Conservation (phyloP, 108 stramenopile species). For the Aurantiochytrium sp. region DNA sequence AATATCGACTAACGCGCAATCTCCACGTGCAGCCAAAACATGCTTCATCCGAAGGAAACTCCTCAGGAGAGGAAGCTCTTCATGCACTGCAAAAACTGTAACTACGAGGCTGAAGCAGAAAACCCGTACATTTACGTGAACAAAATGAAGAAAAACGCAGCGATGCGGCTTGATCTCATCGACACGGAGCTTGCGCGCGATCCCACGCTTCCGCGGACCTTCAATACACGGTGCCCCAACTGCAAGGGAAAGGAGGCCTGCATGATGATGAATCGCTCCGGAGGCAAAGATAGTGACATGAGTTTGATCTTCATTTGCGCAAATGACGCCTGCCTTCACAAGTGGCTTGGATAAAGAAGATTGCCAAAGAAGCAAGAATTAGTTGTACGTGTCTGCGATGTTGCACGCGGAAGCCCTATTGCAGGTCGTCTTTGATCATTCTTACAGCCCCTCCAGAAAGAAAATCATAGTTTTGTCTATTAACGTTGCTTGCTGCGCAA, state of each 20-base stretch:
- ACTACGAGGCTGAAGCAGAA: neutral
- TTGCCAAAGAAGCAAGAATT: neutral
- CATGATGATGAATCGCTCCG: neutral
- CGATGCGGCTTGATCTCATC: neutral
- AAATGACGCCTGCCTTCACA: constrained; percentile 1
- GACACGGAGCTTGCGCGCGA: neutral
- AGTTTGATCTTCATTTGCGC: neutral
- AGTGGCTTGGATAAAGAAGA: neutral
- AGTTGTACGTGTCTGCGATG: too few relatives aligned
- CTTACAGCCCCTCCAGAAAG: too few relatives aligned
- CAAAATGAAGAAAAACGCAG: neutral
- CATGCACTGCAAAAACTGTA: constrained; percentile 3
- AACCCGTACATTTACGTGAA: constrained; percentile 2
- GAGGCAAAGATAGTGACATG: neutral
- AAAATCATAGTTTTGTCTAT: too few relatives aligned
- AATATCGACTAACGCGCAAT: neutral
- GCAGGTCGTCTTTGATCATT: too few relatives aligned
- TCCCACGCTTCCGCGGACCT: constrained; percentile 1
- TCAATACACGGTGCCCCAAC: neutral
- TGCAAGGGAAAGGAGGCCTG: constrained; percentile 12
- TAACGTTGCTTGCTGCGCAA: too few relatives aligned
- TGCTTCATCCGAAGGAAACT: neutral
- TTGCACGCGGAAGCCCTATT: too few relatives aligned
- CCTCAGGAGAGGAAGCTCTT: neutral
- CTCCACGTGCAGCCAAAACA: neutral